Percentiles rank a stretch among this genome's conserved stretches.
These are phyloP conservation scores for Ophidiomyces ophidiicola DNA, from an alignment of 2,329 filamentous ascomycete species.

Conservation along the genomic window DNA sequence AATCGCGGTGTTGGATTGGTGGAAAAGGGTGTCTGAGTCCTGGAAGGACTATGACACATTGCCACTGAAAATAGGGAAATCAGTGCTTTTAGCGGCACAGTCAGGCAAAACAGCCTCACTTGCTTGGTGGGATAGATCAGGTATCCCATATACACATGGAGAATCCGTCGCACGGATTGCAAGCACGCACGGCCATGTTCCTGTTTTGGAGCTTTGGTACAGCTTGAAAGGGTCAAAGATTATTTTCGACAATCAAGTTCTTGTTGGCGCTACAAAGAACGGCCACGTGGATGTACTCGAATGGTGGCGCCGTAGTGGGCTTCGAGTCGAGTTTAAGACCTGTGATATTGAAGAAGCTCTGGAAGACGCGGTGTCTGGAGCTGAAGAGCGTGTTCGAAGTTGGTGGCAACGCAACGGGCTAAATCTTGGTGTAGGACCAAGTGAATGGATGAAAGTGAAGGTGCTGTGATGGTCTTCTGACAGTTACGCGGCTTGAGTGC, in stretches of 20 bases:
- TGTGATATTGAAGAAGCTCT: constrained; percentile 92
- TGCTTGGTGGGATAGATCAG: constrained; percentile 76
- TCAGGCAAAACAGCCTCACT: constrained; percentile 66
- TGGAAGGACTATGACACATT: constrained; percentile 43
- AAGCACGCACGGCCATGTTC: constrained; percentile 70
- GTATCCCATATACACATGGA: constrained; percentile 65
- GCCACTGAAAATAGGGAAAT: constrained; percentile 67
- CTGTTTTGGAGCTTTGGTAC: constrained; percentile 73
- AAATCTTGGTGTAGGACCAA: constrained; percentile 68
- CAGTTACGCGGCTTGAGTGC: no score
- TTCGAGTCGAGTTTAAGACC: constrained; percentile 81
- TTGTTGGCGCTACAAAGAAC: constrained; percentile 77
- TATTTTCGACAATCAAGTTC: constrained; percentile 69
- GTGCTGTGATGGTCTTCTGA: no score
- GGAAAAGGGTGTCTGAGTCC: constrained; percentile 58
- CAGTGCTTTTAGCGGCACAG: constrained; percentile 71
- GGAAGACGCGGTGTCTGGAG: constrained; percentile 66
- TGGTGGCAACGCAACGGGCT: constrained; percentile 86
- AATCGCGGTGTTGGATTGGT: constrained; percentile 83
- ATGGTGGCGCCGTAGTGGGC: constrained; percentile 69
- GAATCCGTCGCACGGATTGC: constrained; percentile 76
- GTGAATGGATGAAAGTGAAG: constrained; percentile 79
- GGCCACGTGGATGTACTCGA: constrained; percentile 74
- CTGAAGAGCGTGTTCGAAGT: constrained; percentile 58
- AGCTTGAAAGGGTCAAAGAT: constrained; percentile 61